Conservation (phyloP, 169 alveolate species). For the Eimeria sp. region DNA sequence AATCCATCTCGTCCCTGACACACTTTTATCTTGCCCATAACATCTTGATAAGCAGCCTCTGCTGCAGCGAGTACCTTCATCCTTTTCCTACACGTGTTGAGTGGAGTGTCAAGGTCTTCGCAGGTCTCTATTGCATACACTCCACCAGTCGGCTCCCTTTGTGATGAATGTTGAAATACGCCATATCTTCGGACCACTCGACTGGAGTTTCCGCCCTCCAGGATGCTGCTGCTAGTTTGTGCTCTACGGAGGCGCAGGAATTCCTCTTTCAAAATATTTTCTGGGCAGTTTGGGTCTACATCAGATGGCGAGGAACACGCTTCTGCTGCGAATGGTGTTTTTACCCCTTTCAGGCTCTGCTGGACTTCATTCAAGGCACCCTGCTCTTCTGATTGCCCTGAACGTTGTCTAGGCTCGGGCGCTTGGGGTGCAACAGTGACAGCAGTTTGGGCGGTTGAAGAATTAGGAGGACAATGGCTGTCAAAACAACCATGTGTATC, state of each 20-base stretch:
- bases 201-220: background rate
- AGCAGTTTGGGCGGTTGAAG: background rate
- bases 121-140: background rate
- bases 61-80: slow-evolving; percentile 28
- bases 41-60: slow-evolving; percentile 25
- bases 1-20: background rate
- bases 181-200: background rate
- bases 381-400: background rate
- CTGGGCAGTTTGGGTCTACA: background rate
- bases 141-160: background rate
- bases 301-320: background rate
- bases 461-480: background rate
- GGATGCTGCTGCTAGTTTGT: background rate
- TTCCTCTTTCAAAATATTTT: slow-evolving; percentile 2
- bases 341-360: background rate
- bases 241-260: background rate
- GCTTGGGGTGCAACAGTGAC: background rate
- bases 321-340: background rate
- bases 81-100: slow-evolving; percentile 17
- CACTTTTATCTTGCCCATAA: slow-evolving; percentile 48
- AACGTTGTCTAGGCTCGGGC: background rate
- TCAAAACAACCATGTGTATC: background rate
- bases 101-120: slow-evolving; percentile 2
- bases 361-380: background rate
- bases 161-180: background rate